These are phyloP conservation scores for Penicillium glabrum DNA, from an alignment of 2,329 filamentous ascomycete genomes.

Conservation along the genomic window DNA sequence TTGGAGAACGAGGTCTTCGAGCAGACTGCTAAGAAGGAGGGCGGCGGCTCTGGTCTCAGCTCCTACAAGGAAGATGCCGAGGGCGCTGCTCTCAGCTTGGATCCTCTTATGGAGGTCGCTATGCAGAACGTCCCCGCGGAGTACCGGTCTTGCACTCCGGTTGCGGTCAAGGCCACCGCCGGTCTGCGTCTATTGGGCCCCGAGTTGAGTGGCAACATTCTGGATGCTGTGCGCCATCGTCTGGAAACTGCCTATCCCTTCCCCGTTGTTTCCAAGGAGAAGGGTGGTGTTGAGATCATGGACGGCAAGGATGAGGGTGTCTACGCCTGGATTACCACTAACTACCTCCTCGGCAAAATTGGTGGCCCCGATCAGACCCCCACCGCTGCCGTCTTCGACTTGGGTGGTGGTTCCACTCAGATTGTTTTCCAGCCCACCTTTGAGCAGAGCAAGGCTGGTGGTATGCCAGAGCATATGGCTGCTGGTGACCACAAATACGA, in stretches of 20 bases:
- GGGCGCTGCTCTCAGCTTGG: slow-evolving; percentile 84
- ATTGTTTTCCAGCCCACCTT: slow-evolving; percentile 98
- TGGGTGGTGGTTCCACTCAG: slow-evolving; percentile 95
- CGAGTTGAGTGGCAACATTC: slow-evolving; percentile 78
- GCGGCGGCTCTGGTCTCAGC: slow-evolving; percentile 71
- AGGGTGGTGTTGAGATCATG: slow-evolving; percentile 93
- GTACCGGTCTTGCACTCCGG: slow-evolving; percentile 85
- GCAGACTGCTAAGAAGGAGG: slow-evolving; percentile 83
- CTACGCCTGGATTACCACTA: slow-evolving; percentile 98
- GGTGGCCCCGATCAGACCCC: slow-evolving; percentile 85
- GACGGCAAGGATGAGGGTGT: slow-evolving; percentile 96
- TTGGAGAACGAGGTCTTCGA: slow-evolving; percentile 90
- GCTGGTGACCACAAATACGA: slow-evolving; percentile 96
- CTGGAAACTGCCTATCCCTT: slow-evolving; percentile 91
- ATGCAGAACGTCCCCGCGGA: slow-evolving; percentile 81
- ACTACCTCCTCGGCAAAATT: slow-evolving; percentile 97
- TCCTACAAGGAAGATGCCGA: slow-evolving; percentile 84
- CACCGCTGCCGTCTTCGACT: slow-evolving; percentile 92
- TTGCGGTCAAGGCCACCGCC: slow-evolving; percentile 97
- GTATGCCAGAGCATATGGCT: slow-evolving; percentile 80
- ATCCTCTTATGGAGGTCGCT: slow-evolving; percentile 82
- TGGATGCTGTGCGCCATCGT: slow-evolving; percentile 78
- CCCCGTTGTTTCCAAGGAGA: slow-evolving; percentile 81
- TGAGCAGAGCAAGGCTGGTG: slow-evolving; percentile 67
- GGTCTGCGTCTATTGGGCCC: slow-evolving; percentile 83